phyloP scores from a whole-genome alignment of 1,139 yeast genomes.

The Pichia sp. region DNA sequence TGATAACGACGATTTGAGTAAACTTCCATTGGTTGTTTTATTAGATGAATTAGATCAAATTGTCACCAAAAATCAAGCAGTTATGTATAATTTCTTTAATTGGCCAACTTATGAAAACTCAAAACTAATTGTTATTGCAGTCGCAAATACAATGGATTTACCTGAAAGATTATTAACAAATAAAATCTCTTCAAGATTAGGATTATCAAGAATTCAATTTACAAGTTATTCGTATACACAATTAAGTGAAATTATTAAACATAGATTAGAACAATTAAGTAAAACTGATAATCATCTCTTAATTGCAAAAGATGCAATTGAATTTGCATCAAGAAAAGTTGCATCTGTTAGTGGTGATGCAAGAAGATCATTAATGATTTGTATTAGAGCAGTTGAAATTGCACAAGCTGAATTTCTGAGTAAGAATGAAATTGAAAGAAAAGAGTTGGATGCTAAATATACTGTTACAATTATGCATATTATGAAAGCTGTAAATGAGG shows the following conservation, averaged over 20 bases:
- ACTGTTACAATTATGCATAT: slow-evolving; percentile 66
- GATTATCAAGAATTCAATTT: slow-evolving; percentile 80
- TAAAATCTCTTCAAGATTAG: slow-evolving; percentile 86
- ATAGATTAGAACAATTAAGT: slow-evolving; percentile 56
- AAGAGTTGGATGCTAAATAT: slow-evolving; percentile 36
- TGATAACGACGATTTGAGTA: slow-evolving; percentile 3
- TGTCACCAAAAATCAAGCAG: slow-evolving; percentile 76
- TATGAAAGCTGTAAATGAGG: slow-evolving; percentile 71
- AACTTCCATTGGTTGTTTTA: slow-evolving; percentile 63
- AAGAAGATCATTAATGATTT: slow-evolving; percentile 80
- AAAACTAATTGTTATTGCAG: slow-evolving; percentile 79
- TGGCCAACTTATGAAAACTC: slow-evolving; percentile 90
- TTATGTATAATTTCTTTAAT: slow-evolving; percentile 92
- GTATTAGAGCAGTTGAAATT: slow-evolving; percentile 84
- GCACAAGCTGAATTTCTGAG: slow-evolving; percentile 58
- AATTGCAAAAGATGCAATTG: slow-evolving; percentile 72
- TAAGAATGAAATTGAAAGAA: slow-evolving; percentile 23
- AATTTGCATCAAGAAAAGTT: slow-evolving; percentile 87
- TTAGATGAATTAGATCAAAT: slow-evolving; percentile 92
- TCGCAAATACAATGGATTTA: slow-evolving; percentile 95
- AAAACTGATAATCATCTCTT: slow-evolving; percentile 30
- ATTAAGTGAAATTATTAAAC: slow-evolving; percentile 64
- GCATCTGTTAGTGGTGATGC: slow-evolving; percentile 98
- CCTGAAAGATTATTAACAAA: slow-evolving; percentile 86
- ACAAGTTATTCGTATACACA: slow-evolving; percentile 83